A percentile compares a stretch with the other conserved stretches of the same genome.
Evolutionary conservation across 2,329 filamentous ascomycete genomes (phyloP).

Genomic region (Didymella sp.): DNA sequence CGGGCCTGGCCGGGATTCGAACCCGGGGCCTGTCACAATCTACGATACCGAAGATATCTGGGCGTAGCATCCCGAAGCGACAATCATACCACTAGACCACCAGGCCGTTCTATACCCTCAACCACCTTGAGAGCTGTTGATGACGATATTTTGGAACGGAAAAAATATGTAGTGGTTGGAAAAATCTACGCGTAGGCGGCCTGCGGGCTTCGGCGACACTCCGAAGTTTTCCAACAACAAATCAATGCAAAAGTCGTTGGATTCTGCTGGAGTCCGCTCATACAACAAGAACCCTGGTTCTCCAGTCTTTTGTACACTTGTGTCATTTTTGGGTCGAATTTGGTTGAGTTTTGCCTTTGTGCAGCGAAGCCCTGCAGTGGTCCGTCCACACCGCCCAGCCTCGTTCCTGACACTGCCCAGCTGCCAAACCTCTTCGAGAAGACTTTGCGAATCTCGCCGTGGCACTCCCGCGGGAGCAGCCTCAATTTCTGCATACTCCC

Average conservation of each 20-base stretch:
- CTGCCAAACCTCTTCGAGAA: slow-evolving; percentile 21
- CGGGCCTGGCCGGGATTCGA: slow-evolving; percentile 47
- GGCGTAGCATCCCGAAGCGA: slow-evolving; percentile 38
- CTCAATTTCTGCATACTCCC: not conserved
- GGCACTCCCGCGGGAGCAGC: slow-evolving; percentile 18
- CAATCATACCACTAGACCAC: slow-evolving; percentile 36
- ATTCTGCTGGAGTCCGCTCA: not conserved
- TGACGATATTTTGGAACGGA: rapidly evolving
- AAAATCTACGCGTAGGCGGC: not conserved
- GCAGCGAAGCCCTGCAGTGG: slow-evolving; percentile 9
- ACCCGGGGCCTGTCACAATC: slow-evolving; percentile 50
- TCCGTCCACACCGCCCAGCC: slow-evolving; percentile 11
- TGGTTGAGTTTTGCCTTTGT: not conserved
- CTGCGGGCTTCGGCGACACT: not conserved
- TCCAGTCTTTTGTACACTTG: not conserved
- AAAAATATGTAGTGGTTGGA: not conserved
- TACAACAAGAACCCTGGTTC: not conserved
- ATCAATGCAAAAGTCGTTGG: not conserved
- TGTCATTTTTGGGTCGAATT: not conserved
- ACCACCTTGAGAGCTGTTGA: slow-evolving; percentile 6
- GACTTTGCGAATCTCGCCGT: slow-evolving; percentile 20
- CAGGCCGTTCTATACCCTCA: slow-evolving; percentile 2
- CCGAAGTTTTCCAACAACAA: not conserved
- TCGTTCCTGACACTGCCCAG: slow-evolving; percentile 20
- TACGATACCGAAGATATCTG: slow-evolving; percentile 28